These are phyloP conservation scores for Angophora floribunda DNA, from an alignment of 345 rosid genomes.

Conservation along the genomic window DNA sequence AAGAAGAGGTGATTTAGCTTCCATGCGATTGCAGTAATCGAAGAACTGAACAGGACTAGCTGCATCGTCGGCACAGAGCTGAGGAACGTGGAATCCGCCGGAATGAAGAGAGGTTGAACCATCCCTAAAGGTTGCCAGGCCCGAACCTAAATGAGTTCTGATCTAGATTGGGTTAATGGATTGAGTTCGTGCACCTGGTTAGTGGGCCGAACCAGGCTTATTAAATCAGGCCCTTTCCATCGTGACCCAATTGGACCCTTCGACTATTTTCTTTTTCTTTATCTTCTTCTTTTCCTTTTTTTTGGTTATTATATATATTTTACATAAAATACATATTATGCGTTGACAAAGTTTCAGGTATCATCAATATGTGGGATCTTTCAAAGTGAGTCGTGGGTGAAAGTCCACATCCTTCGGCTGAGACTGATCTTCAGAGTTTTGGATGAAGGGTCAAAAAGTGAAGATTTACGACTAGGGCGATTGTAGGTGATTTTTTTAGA, in stretches of 20 bases:
- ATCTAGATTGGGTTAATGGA: background rate
- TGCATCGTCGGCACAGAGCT: background rate
- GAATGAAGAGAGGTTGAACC: background rate
- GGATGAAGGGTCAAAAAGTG: no score
- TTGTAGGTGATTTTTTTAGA: no score
- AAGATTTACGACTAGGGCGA: no score
- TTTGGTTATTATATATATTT: no score
- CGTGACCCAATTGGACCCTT: background rate
- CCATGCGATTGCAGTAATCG: background rate
- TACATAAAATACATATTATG: no score
- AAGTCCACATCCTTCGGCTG: no score
- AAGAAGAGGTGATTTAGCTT: background rate
- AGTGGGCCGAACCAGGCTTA: background rate
- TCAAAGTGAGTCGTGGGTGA: no score
- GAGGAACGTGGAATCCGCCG: background rate
- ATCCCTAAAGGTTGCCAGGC: no score
- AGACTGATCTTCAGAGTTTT: no score
- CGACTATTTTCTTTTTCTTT: background rate
- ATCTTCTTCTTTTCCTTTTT: background rate
- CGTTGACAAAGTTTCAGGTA: no score
- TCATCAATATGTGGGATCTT: no score
- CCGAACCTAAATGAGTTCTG: background rate
- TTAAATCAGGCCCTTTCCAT: background rate
- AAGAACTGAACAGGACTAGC: background rate
- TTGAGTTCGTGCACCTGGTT: background rate